Evolutionary conservation across 148 eudicot species (phyloP).

Genomic region (Cornus florida): DNA sequence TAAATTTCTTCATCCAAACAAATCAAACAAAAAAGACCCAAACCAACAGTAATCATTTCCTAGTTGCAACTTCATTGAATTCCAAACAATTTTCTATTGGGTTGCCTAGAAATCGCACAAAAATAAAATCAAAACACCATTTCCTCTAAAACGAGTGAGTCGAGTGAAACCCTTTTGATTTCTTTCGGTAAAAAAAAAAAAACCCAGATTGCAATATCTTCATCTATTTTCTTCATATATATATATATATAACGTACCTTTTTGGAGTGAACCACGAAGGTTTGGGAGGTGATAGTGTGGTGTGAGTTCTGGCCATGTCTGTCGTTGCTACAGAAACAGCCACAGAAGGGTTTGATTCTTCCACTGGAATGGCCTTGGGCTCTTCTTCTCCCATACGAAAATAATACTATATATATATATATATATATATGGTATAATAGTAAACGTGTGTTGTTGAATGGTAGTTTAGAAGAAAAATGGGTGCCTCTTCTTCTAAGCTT

Average conservation of each 20-base stretch:
- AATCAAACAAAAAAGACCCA: not conserved
- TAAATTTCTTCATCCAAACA: not conserved
- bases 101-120: not conserved
- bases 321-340: slow-evolving; percentile 26
- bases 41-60: not conserved
- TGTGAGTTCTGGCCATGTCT: not conserved
- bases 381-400: slow-evolving; percentile 30
- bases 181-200: not conserved
- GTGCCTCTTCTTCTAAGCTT: no score
- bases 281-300: slow-evolving; percentile 17
- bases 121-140: not conserved
- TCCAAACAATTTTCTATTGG: not conserved
- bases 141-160: not conserved
- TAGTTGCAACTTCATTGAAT: not conserved
- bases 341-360: slow-evolving; percentile 23
- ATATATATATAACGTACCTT: slow-evolving; percentile 36
- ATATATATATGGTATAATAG: no score
- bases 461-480: no score
- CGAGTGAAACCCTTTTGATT: not conserved
- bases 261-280: slow-evolving; percentile 87
- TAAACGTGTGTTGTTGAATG: no score
- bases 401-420: not conserved
- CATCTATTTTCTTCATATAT: no score
- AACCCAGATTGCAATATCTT: not conserved
- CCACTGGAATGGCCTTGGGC: slow-evolving; percentile 11